These are phyloP conservation scores for Rostrohypoxylon terebratum DNA, from an alignment of 495 filamentous ascomycete genomes.

Conservation along the genomic window DNA sequence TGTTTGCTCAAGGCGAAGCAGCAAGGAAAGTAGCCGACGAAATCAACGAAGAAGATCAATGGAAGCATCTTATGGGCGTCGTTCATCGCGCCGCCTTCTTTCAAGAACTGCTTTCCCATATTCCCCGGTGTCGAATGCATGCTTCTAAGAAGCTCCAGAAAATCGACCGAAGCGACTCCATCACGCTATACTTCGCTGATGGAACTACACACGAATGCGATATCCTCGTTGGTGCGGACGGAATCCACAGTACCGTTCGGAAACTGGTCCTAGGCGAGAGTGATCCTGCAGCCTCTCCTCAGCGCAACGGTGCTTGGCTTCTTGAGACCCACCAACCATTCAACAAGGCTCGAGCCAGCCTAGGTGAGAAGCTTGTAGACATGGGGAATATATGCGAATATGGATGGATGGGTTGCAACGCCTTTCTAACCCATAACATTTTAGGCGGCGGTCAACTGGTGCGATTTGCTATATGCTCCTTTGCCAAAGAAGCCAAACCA, in stretches of 20 bases:
- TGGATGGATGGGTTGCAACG: constrained; percentile 21
- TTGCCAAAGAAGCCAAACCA: no score
- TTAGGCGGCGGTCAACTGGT: constrained; percentile 31
- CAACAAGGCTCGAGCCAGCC: constrained; percentile 21
- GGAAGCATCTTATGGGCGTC: constrained; percentile 30
- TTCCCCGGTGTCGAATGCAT: constrained; percentile 27
- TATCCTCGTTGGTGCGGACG: constrained; percentile 63
- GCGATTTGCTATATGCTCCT: constrained; percentile 37
- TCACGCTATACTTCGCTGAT: constrained; percentile 48
- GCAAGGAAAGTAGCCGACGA: constrained; percentile 13
- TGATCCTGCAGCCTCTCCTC: constrained; percentile 23
- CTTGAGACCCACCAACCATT: constrained; percentile 37
- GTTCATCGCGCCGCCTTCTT: constrained; percentile 29
- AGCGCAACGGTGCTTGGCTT: constrained; percentile 28
- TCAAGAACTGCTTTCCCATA: constrained; percentile 21
- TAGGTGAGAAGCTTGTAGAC: constrained; percentile 27
- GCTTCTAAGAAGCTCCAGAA: constrained; percentile 33
- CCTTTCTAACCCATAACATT: constrained; percentile 31
- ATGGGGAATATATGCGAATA: constrained; percentile 32
- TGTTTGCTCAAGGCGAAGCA: constrained; percentile 18
- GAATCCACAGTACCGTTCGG: constrained; percentile 57
- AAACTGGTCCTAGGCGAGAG: constrained; percentile 25
- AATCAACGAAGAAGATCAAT: not conserved
- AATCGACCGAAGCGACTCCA: constrained; percentile 24
- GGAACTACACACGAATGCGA: constrained; percentile 53